Evolutionary conservation across 2,329 filamentous ascomycete species (phyloP), one percentile per base, ranked within the genome.

Genomic region (Zymoseptoria passerinii): DNA sequence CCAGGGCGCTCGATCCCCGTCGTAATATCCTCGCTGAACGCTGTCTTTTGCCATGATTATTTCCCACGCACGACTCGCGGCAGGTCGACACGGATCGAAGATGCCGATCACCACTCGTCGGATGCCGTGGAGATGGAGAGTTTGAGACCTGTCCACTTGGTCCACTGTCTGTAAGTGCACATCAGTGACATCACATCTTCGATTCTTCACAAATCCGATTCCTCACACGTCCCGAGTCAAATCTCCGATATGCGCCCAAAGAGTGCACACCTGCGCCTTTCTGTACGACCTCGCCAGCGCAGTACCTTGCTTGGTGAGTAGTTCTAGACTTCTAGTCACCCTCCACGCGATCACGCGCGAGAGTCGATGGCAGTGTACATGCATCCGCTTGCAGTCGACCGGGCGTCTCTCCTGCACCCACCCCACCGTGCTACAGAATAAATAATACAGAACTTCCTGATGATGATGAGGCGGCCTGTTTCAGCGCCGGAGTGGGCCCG

Each of bases 191-290:
- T 48, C 50, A 23, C 23, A 23, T 23, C 23, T 23, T 23, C 23
- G 4, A 2, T 3, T 23, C 23, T 4, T 23, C 23, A 23, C 23
- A 23, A n/a, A n/a, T n/a, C 4, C 23, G 23, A 23, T 23, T 23
- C 23, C 16, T 40, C 35, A n/a, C 35, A 10, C 35, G 13, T 16
- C n/a, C 35, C 35, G 10, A 16, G 13, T 44, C 35, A 16, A 44
- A 44, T 44, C 35, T 44, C 35, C 35, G 35, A 44, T 13, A n/a
- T 44, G 35, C n/a, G 13, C 35, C 35, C 57, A 60, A 53, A 59
- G 60, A 23, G 4, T 23, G 2, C 23, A 62, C 55, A 50, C 54
- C 52, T 57, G 29, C 44, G 35, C 53, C 13, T 57, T 57, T 55
- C 57, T 59, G 52, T 44, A 44, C 35, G 35, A 44, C 35, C 35